phyloP scores from a whole-genome alignment of 139 green algal species.

The Astrephomene gubernaculifera region DNA sequence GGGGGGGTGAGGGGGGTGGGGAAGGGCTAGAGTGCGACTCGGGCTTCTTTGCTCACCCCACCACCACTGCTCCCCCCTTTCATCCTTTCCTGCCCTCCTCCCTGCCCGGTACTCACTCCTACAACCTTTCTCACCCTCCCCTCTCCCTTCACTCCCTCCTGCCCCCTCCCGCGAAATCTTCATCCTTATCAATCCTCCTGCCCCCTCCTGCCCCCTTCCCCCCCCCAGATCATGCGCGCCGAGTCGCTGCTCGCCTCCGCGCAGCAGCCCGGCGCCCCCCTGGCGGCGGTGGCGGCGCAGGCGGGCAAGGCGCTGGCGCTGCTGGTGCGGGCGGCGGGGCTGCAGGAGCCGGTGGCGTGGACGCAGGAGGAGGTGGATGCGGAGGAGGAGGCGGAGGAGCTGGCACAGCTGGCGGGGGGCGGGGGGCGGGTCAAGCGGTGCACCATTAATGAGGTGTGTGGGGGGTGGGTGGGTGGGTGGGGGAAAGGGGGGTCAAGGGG shows the following conservation, averaged over 20 bases:
- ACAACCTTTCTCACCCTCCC: background rate
- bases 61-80: no score
- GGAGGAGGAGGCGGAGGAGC: background rate
- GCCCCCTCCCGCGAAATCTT: background rate
- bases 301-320: conserved; percentile 23
- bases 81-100: no score
- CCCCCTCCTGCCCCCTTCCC: background rate
- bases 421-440: background rate
- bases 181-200: background rate
- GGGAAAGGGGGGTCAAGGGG: background rate
- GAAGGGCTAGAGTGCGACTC: no score
- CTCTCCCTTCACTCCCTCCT: background rate
- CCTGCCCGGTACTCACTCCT: no score
- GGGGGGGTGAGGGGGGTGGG: background rate
- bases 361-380: conserved; percentile 19
- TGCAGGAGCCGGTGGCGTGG: conserved; percentile 32
- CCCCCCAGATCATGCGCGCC: conserved; percentile 11
- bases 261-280: background rate
- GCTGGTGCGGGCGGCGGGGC: conserved; percentile 24
- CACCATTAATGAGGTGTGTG: conserved; percentile 10
- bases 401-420: no score
- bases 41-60: background rate
- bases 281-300: background rate
- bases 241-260: conserved; percentile 30
- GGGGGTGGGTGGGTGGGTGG: background rate